These are phyloP conservation scores for Linderina pennispora DNA, from an alignment of 192 early-diverging fungal genomes.

Conservation along the genomic window DNA sequence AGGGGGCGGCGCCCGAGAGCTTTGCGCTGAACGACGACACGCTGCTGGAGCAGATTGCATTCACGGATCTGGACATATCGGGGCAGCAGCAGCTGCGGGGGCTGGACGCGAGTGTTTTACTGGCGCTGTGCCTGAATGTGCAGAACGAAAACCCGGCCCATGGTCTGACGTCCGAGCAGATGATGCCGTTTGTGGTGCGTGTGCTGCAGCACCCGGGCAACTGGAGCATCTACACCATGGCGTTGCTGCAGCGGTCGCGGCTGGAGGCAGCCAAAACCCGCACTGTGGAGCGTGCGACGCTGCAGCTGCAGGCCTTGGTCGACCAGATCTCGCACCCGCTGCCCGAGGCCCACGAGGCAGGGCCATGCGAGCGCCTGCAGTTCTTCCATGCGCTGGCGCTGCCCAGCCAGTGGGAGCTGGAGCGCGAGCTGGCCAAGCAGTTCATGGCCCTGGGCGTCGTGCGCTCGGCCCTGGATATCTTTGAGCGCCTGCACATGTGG, in stretches of 20 bases:
- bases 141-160: slow-evolving; percentile 91
- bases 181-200: slow-evolving; percentile 88
- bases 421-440: slow-evolving; percentile 82
- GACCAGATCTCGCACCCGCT: slow-evolving; percentile 71
- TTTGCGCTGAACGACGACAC: slow-evolving; percentile 88
- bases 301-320: slow-evolving; percentile 96
- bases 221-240: slow-evolving; percentile 98
- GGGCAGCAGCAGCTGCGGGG: slow-evolving; percentile 63
- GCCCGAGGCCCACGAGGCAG: slow-evolving; percentile 27
- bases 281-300: slow-evolving; percentile 80
- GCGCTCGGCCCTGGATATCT: slow-evolving; percentile 91
- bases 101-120: slow-evolving; percentile 85
- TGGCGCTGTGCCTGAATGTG: slow-evolving; percentile 88
- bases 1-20: slow-evolving; percentile 57
- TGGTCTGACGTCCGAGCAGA: slow-evolving; percentile 92
- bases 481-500: slow-evolving; percentile 92
- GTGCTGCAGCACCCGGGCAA: slow-evolving; percentile 92
- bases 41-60: slow-evolving; percentile 74
- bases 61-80: slow-evolving; percentile 46
- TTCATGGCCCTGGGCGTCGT: slow-evolving; percentile 82
- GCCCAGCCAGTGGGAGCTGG: slow-evolving; percentile 95
- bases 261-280: slow-evolving; percentile 80
- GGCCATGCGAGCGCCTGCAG: slow-evolving; percentile 63
- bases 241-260: slow-evolving; percentile 80
- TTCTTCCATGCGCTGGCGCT: slow-evolving; percentile 74